Percentiles rank a stretch among this genome's conserved stretches.
phyloP scores from a whole-genome alignment of 805 yeast genomes.

The Suhomyces sp. region DNA sequence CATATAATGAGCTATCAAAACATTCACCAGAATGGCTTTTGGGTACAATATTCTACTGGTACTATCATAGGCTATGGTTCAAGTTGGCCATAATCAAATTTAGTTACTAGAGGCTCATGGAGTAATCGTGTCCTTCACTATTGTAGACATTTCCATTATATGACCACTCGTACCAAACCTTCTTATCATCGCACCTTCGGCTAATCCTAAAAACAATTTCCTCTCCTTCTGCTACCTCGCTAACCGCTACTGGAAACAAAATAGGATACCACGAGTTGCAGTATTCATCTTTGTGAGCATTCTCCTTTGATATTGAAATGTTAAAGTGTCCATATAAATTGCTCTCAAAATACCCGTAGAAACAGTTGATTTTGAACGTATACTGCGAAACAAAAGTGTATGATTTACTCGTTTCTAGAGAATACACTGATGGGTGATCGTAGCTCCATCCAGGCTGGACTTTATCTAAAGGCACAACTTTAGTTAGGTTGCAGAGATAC shows the following conservation, averaged over 20 bases:
- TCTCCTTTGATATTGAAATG: conserved; percentile 41
- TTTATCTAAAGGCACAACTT: conserved; percentile 26
- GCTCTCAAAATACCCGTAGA: conserved; percentile 74
- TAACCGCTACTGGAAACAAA: conserved; percentile 27
- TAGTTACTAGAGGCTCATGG: not conserved
- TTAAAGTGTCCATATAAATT: conserved; percentile 57
- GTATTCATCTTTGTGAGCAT: conserved; percentile 11
- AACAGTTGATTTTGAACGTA: conserved; percentile 60
- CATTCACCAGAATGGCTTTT: too few relatives aligned
- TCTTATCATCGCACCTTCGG: conserved; percentile 5
- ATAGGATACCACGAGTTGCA: conserved; percentile 42
- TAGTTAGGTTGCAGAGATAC: conserved; percentile 19
- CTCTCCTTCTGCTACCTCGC: conserved; percentile 9
- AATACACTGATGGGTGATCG: conserved; percentile 44
- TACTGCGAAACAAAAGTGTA: conserved; percentile 44
- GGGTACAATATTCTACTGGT: too few relatives aligned
- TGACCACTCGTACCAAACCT: conserved; percentile 28
- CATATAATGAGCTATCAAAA: too few relatives aligned
- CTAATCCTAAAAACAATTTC: conserved; percentile 11
- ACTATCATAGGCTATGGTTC: too few relatives aligned
- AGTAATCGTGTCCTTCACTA: conserved; percentile 13
- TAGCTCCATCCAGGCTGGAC: conserved; percentile 60
- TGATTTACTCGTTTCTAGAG: conserved; percentile 26
- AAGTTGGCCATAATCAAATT: not conserved
- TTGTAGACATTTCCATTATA: conserved; percentile 22